phyloP scores from a whole-genome alignment of 305 asterid species.

The Fraxinus platypoda region DNA sequence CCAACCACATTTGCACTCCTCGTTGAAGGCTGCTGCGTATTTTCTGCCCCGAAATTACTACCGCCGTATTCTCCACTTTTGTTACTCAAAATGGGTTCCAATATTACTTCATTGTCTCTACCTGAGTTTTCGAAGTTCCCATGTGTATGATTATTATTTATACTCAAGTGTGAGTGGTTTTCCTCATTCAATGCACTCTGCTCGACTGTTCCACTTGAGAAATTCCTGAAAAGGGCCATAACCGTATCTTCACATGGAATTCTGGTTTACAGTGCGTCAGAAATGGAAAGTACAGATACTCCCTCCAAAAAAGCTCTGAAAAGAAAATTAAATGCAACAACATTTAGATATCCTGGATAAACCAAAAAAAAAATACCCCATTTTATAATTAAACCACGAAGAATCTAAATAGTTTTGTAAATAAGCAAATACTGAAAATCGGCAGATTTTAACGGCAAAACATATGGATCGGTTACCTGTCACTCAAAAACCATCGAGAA shows the following conservation, averaged over 20 bases:
- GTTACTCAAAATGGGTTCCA: conserved; percentile 48
- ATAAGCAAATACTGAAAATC: neutral
- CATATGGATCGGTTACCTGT: conserved; percentile 40
- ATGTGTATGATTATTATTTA: conserved; percentile 39
- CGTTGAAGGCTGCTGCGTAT: conserved; percentile 46
- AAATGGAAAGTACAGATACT: conserved; percentile 10
- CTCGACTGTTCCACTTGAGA: conserved; percentile 46
- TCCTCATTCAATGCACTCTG: conserved; percentile 51
- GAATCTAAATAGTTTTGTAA: conserved; percentile 2
- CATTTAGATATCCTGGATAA: conserved; percentile 24
- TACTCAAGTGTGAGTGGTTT: conserved; percentile 38
- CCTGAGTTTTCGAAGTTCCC: conserved; percentile 41
- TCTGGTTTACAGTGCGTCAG: conserved; percentile 19
- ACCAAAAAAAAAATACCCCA: neutral
- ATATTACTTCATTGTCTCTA: conserved; percentile 41
- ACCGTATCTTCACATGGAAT: conserved; percentile 39
- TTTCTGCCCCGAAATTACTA: conserved; percentile 29
- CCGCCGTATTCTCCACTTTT: conserved; percentile 42
- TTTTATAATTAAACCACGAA: neutral
- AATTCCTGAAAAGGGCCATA: conserved; percentile 72
- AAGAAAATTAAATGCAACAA: conserved; percentile 9
- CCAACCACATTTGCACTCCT: conserved; percentile 48
- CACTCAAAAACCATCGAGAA: conserved; percentile 27
- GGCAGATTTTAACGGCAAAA: conserved; percentile 9
- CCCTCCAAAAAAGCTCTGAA: conserved; percentile 34